Evolutionary conservation across 1,284 basidiomycete species (phyloP), one percentile per base, ranked within the genome.

Genomic region (Leccinum pallidistipes): DNA sequence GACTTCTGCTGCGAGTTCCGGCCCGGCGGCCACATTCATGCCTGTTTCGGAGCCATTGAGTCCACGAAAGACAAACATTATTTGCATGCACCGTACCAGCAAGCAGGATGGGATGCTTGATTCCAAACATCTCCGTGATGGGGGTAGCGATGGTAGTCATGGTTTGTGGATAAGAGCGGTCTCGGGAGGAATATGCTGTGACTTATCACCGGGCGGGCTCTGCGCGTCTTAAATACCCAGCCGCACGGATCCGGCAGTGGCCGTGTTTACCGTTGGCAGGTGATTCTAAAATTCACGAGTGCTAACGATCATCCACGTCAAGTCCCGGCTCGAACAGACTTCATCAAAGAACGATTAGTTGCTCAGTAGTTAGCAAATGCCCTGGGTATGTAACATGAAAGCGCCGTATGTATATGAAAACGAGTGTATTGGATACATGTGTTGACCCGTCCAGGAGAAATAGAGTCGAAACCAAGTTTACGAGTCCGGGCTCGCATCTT

Each of bases 21-120:
- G 91, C 16, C 93, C 93, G 55, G 93, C 91, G 40, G 92, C 92
- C 18, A 92, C 89, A 71, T 94, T 94, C 92, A 94, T 94, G 18
- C 91, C 90, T 78, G 60, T 56, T 56, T 34, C 47, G 56, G 40
- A 51, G 47, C 0, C 2, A n/a, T 69, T 10, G 66, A 60, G 21
- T 31, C 24, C 31, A 18, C 11, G 9, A 56, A n/a, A 31, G 14
- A 34, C 10, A 36, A 29, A 24, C 10, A 31, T 53, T 63, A 43
- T 47, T 59, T 18, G 12, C 3, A 38, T 5, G 45, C 5, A 11
- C 31, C 71, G 66, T 65, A 79, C 92, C 92, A 60, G 95, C 94
- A 31, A 97, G 87, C 64, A 96, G 76, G 67, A 97, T 84, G 53
- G 94, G 94, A 74, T 97, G 94, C 75, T 90, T 84, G 76, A 96